Evolutionary conservation across 2,329 filamentous ascomycete species (phyloP).

Genomic region (Tolypocladium ovalisporum): DNA sequence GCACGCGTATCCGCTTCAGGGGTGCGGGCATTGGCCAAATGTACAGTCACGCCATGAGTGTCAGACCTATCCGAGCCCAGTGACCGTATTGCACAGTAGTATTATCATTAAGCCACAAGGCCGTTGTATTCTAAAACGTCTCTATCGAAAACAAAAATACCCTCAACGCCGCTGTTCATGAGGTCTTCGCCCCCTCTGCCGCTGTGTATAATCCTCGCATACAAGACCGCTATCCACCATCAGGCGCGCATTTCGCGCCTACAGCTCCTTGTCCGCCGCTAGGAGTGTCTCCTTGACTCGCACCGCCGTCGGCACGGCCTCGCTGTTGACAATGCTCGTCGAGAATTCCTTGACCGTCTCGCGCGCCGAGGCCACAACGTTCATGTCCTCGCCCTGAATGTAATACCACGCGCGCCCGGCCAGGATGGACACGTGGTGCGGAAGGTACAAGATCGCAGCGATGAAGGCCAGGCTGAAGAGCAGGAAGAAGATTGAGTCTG

Average conservation of each 20-base stretch:
- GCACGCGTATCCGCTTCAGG: neutral
- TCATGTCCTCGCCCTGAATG: slow-evolving; percentile 67
- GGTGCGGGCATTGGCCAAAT: neutral
- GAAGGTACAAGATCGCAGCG: slow-evolving; percentile 84
- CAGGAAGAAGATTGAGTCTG: slow-evolving; percentile 87
- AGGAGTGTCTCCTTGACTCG: slow-evolving; percentile 12
- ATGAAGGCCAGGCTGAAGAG: slow-evolving; percentile 78
- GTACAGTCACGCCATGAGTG: neutral
- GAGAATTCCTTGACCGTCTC: slow-evolving; percentile 21
- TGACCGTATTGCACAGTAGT: neutral
- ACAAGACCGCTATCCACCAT: neutral
- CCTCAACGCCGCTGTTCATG: neutral
- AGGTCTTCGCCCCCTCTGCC: neutral
- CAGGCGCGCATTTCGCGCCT: neutral
- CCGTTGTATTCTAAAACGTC: neutral
- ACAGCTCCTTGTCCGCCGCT: slow-evolving; percentile 23
- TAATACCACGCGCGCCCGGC: slow-evolving; percentile 88
- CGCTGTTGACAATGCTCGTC: slow-evolving; percentile 16
- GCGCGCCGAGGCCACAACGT: slow-evolving; percentile 26
- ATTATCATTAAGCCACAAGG: neutral
- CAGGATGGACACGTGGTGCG: slow-evolving; percentile 77
- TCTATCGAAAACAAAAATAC: neutral
- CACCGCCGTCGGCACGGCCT: slow-evolving; percentile 7
- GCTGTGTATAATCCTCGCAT: neutral
- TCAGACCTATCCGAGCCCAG: neutral